Base-by-base conservation (phyloP, 352 stramenopile species). In the Phytophthora sp. region DNA sequence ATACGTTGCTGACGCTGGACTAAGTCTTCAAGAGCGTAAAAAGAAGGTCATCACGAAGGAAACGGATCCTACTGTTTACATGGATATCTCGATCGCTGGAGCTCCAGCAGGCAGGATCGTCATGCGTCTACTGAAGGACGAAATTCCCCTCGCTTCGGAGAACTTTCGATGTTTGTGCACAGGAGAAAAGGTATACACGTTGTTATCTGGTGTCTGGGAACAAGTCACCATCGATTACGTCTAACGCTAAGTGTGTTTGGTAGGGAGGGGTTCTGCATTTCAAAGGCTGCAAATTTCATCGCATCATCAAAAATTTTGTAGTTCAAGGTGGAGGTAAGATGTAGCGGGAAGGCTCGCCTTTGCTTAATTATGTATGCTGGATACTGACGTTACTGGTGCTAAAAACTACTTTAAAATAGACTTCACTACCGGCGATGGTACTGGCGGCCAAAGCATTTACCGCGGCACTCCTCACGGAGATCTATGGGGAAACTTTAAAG, bases 121-220 rank as follows among this genome's bases (percentile, higher is more conserved):
- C 62, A 92, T 99, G 78, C 93, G 98, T 62, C 78, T 99, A 20
- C 97, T 98, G 17, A 92, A 91, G 49, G 89, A 98, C 73, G 72
- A 88, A 46, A 94, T 91, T 26, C 97, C 97, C 15, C 95, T 97
- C 56, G 97, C 97, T 41, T 95, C 93, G 13, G 95, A 99, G 63
- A 99, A 99, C 69, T 99, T 99, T 69, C 84, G 83, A 12, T 90
- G 76, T 26, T 59, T 92, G 24, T 92, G 83, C 56, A 92, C 83
- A 13, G 83, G 83, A 8, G 83, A 92, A 62, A 92, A 92, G 75
- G 82, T 90, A 34, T n/a, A n/a, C n/a, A n/a, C n/a, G n/a, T n/a
- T n/a, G n/a, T n/a, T n/a, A n/a, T n/a, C n/a, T n/a, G n/a, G n/a
- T n/a, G n/a, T n/a, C n/a, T n/a, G n/a, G n/a, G n/a, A n/a, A n/a